Conservation (phyloP, 345 rosid genomes). For the Populus tremula region DNA sequence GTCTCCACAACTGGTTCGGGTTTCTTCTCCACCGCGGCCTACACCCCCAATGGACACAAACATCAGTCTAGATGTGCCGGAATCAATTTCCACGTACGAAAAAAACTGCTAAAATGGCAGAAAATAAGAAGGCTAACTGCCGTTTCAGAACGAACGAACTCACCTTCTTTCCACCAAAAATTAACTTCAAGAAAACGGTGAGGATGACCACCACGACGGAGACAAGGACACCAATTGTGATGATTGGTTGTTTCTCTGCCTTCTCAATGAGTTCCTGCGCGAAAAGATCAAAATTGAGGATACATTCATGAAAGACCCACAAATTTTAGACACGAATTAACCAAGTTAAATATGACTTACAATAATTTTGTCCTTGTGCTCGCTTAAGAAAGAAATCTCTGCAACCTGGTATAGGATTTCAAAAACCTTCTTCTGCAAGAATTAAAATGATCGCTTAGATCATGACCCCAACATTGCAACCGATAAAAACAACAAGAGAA, state of each 20-base stretch:
- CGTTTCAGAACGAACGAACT: not conserved
- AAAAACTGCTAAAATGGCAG: not conserved
- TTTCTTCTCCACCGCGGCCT: slow-evolving; percentile 44
- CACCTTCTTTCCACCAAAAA: slow-evolving; percentile 73
- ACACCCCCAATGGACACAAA: not conserved
- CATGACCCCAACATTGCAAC: not conserved
- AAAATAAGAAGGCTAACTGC: not conserved
- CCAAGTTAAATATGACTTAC: slow-evolving; percentile 35
- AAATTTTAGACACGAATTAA: not conserved
- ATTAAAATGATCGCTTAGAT: not conserved
- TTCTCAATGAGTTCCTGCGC: slow-evolving; percentile 66
- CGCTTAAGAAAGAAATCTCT: slow-evolving; percentile 63
- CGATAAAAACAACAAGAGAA: not conserved
- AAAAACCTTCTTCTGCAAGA: slow-evolving; percentile 43
- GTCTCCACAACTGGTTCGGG: slow-evolving; percentile 44
- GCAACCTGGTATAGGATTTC: slow-evolving; percentile 69
- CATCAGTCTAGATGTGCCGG: not conserved
- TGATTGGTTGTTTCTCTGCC: slow-evolving; percentile 68
- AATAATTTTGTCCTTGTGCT: slow-evolving; percentile 50
- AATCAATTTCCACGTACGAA: too few species aligned
- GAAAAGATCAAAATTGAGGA: not conserved
- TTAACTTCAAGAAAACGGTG: slow-evolving; percentile 44
- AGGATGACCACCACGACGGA: slow-evolving; percentile 48
- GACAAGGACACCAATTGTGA: slow-evolving; percentile 56
- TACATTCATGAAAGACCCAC: not conserved